These are phyloP conservation scores for Candolleomyces eurysporus DNA, from an alignment of 768 basidiomycete genomes.

Conservation along the genomic window DNA sequence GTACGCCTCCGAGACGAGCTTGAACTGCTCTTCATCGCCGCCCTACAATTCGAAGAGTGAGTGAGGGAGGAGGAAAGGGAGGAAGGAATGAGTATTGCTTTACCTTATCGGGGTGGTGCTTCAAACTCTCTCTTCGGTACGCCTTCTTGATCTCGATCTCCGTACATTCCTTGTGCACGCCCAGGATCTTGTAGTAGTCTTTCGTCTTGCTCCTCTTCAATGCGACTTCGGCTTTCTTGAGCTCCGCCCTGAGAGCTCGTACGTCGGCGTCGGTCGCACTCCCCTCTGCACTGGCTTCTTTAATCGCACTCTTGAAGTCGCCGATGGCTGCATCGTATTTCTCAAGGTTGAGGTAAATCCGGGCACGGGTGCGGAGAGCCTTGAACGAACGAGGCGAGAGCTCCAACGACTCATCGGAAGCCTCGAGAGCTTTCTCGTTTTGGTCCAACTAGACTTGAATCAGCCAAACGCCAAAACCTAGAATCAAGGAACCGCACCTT, in stretches of 20 bases:
- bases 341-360: conserved; percentile 73
- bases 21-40: conserved; percentile 96
- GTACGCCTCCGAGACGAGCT: conserved; percentile 81
- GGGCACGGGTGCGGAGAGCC: conserved; percentile 81
- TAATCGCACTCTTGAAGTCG: conserved; percentile 79
- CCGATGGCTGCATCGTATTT: conserved; percentile 66
- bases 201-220: conserved; percentile 88
- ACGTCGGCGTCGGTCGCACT: conserved; percentile 56
- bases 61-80: not conserved
- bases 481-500: conserved; percentile 45
- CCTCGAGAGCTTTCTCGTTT: conserved; percentile 64
- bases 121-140: conserved; percentile 83
- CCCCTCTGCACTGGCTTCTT: conserved; percentile 66
- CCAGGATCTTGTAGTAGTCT: conserved; percentile 84
- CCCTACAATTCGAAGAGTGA: conserved; percentile 44
- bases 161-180: conserved; percentile 55
- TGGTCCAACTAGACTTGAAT: too few relatives aligned
- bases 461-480: too few relatives aligned
- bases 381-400: conserved; percentile 74
- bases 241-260: conserved; percentile 57
- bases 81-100: conserved; percentile 15
- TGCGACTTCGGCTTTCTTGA: conserved; percentile 78
- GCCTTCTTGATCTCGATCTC: conserved; percentile 86
- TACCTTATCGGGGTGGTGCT: conserved; percentile 85
- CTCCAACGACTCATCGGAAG: conserved; percentile 65